Conservation (phyloP, 2,329 filamentous ascomycete species). For the Parastagonospora avenae region DNA sequence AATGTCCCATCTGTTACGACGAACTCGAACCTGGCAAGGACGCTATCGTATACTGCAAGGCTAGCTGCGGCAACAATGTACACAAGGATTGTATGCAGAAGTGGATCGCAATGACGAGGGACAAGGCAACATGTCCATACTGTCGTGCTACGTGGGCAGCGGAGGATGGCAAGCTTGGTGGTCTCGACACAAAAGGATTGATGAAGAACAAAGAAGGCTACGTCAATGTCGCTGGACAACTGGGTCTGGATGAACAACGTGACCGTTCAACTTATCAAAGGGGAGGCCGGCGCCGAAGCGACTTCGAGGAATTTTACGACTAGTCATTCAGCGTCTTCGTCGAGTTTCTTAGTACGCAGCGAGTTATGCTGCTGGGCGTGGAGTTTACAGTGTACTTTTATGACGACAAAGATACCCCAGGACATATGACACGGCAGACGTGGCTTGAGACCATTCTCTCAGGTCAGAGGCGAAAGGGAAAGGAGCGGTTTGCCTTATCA, state of each 20-base stretch:
- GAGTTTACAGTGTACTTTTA: background rate
- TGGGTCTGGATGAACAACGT: constrained; percentile 62
- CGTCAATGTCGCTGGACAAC: constrained; percentile 64
- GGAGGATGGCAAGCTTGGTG: constrained; percentile 41
- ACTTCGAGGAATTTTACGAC: constrained; percentile 2
- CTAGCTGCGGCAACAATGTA: constrained; percentile 67
- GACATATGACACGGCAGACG: background rate
- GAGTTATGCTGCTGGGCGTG: background rate
- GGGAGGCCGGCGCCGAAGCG: constrained; percentile 5
- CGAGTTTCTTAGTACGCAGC: no score
- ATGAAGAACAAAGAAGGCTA: constrained; percentile 60
- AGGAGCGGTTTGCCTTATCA: no score
- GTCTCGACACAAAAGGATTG: constrained; percentile 52
- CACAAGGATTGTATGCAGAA: constrained; percentile 62
- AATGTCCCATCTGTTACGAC: constrained; percentile 64
- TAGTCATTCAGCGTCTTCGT: background rate
- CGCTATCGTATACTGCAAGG: constrained; percentile 59
- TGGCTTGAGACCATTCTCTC: background rate
- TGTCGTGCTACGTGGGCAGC: constrained; percentile 63
- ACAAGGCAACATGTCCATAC: constrained; percentile 63
- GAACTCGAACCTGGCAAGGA: constrained; percentile 44
- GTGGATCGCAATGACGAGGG: constrained; percentile 49
- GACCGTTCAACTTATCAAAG: constrained; percentile 36
- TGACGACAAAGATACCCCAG: background rate
- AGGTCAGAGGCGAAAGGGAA: background rate